Percentiles rank a stretch among this genome's conserved stretches.
These are phyloP conservation scores for Chalara sp. DNA, from an alignment of 2,329 filamentous ascomycete species.

Conservation along the genomic window DNA sequence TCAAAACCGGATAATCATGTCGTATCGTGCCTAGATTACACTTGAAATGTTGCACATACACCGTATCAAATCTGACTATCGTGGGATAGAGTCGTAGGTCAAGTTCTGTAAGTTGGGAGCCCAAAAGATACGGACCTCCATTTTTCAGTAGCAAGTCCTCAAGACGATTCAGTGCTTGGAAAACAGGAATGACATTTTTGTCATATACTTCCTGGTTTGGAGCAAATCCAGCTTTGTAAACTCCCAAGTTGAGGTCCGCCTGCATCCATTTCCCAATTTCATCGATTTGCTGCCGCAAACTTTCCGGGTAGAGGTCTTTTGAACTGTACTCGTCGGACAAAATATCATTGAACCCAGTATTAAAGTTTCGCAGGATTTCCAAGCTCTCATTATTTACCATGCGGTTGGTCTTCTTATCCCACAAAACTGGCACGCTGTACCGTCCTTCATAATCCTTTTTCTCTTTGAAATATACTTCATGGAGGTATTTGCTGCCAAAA, in stretches of 20 bases:
- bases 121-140: slow-evolving; percentile 47
- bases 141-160: slow-evolving; percentile 56
- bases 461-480: slow-evolving; percentile 58
- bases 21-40: slow-evolving; percentile 58
- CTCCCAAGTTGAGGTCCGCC: slow-evolving; percentile 59
- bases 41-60: slow-evolving; percentile 59
- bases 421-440: slow-evolving; percentile 62
- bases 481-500: slow-evolving; percentile 48
- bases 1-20: slow-evolving; percentile 48
- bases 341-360: slow-evolving; percentile 38
- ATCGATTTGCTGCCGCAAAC: neutral
- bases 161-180: slow-evolving; percentile 66
- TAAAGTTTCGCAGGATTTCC: slow-evolving; percentile 77
- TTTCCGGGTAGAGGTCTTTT: slow-evolving; percentile 2
- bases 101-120: slow-evolving; percentile 57
- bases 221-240: slow-evolving; percentile 74
- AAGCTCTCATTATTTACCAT: slow-evolving; percentile 76
- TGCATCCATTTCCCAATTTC: slow-evolving; percentile 8
- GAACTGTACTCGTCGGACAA: slow-evolving; percentile 7
- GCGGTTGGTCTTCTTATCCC: slow-evolving; percentile 48
- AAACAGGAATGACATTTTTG: slow-evolving; percentile 60
- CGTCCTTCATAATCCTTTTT: slow-evolving; percentile 57
- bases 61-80: slow-evolving; percentile 59
- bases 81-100: slow-evolving; percentile 64
- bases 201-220: slow-evolving; percentile 78